Percentiles rank a stretch among this genome's conserved stretches.
phyloP scores from a whole-genome alignment of 2,329 filamentous ascomycete species.

The Geosmithia putterillii region DNA sequence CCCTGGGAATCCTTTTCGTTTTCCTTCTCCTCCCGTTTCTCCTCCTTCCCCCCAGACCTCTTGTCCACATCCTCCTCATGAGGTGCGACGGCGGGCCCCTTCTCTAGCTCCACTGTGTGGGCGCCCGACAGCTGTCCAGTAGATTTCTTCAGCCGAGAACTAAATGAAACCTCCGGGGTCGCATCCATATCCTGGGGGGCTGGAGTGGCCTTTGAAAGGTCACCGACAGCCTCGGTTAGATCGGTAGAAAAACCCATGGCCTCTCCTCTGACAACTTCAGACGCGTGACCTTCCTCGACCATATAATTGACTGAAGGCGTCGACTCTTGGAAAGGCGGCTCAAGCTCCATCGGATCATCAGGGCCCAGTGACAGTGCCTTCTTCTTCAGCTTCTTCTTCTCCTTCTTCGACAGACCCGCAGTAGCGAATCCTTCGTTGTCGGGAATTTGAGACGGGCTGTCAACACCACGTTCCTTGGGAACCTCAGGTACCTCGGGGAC shows the following conservation, averaged over 20 bases:
- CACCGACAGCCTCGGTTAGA: not conserved
- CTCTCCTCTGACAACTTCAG: conserved; percentile 1
- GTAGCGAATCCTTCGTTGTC: not conserved
- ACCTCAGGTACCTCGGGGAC: not conserved
- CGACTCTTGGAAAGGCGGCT: not conserved
- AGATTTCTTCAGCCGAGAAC: not conserved
- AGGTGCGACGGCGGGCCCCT: not conserved
- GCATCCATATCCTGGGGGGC: not conserved
- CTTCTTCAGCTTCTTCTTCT: conserved; percentile 17
- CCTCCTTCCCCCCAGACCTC: not conserved
- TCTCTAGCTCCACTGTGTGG: no score
- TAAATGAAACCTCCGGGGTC: not conserved
- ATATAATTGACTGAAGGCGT: not conserved
- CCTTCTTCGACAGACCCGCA: conserved; percentile 12
- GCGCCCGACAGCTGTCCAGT: no score
- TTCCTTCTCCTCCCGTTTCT: not conserved
- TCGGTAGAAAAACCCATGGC: not conserved
- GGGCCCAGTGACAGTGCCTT: conserved; percentile 4
- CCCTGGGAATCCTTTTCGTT: not conserved
- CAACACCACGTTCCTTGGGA: not conserved
- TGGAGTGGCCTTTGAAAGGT: not conserved
- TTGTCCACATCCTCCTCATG: no score
- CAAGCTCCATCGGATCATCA: not conserved
- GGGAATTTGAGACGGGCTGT: not conserved
- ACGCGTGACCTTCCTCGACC: not conserved